Evolutionary conservation across 2,329 filamentous ascomycete genomes (phyloP), one percentile per base, ranked within the genome.

Genomic region (Penicillium sp.): DNA sequence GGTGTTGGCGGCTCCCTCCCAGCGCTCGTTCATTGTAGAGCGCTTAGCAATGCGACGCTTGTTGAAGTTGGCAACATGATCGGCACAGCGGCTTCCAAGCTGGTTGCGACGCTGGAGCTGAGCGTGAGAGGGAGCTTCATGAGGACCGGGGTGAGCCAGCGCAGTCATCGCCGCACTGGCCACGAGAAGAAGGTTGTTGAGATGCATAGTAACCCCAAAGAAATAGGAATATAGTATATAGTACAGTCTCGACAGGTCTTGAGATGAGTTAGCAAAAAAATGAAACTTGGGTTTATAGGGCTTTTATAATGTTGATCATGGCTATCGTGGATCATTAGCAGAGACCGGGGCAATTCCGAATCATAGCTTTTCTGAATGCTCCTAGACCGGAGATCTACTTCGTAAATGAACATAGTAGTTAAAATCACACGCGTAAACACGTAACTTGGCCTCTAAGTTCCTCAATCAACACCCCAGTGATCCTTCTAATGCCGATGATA

Each of bases 31-130:
- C 42, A 31, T n/a, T 2, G 14, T 10, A 28, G 40, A 43, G 23
- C 42, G 42, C n/a, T 45, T 45, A 21, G 13, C 11, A 14, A 45
- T 45, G 14, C 42, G 42, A n/a, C 42, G 42, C 28, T 45, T 31
- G 42, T 45, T 29, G 24, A 45, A 45, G 2, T n/a, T 31, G 10
- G 26, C 42, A 31, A 45, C 26, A 10, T 31, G n/a, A 14, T 45
- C 42, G 14, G 23, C 9, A n/a, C 40, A 43, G 24, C 40, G 40
- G 11, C n/a, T 43, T 2, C 23, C 40, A 28, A 28, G 40, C 3
- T 28, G 19, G n/a, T 10, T 13, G 16, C 24, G 40, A n/a, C 40
- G 40, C 9, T 43, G 40, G n/a, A 43, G 13, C 18, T 23, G 10
- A 43, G 40, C 23, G n/a, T 19, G 40, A 3, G 40, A 29, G 7